phyloP scores from a whole-genome alignment of 768 basidiomycete species.

The Pleurotus tuber-regium region DNA sequence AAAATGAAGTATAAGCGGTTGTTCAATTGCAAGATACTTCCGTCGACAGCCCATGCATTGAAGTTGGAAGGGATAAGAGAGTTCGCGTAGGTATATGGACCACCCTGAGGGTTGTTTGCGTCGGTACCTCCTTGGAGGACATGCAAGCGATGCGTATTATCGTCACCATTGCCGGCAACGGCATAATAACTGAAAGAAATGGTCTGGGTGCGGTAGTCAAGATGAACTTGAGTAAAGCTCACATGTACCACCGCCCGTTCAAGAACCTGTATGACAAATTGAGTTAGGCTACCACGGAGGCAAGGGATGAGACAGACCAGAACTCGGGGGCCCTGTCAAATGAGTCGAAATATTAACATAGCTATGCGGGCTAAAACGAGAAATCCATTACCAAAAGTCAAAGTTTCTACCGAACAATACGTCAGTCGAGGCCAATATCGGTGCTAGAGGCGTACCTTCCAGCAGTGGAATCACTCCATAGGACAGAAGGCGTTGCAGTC shows the following conservation, averaged over 20 bases:
- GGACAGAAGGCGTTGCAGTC: conserved; percentile 8
- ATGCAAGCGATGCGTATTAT: conserved; percentile 16
- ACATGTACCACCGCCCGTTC: conserved; percentile 16
- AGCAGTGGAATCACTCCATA: conserved; percentile 15
- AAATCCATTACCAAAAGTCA: conserved; percentile 4
- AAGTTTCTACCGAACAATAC: conserved; percentile 1
- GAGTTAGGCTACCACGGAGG: neutral
- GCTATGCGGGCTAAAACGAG: neutral
- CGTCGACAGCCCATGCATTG: conserved; percentile 17
- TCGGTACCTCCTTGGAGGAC: conserved; percentile 16
- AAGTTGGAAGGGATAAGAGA: conserved; percentile 18
- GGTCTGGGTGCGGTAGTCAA: neutral
- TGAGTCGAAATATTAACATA: neutral
- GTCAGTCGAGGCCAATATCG: neutral
- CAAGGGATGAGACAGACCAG: conserved; percentile 3
- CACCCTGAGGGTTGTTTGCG: conserved; percentile 14
- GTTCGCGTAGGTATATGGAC: conserved; percentile 13
- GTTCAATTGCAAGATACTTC: conserved; percentile 13
- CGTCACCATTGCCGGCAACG: conserved; percentile 16
- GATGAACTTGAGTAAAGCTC: neutral
- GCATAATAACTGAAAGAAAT: conserved; percentile 14
- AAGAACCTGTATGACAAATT: conserved; percentile 7
- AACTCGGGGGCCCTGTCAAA: conserved; percentile 16
- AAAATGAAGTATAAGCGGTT: conserved; percentile 15
- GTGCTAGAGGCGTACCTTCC: conserved; percentile 10